Evolutionary conservation across 352 stramenopile genomes (phyloP), one percentile per base, ranked within the genome.

Genomic region (Pythium scleroteichum): DNA sequence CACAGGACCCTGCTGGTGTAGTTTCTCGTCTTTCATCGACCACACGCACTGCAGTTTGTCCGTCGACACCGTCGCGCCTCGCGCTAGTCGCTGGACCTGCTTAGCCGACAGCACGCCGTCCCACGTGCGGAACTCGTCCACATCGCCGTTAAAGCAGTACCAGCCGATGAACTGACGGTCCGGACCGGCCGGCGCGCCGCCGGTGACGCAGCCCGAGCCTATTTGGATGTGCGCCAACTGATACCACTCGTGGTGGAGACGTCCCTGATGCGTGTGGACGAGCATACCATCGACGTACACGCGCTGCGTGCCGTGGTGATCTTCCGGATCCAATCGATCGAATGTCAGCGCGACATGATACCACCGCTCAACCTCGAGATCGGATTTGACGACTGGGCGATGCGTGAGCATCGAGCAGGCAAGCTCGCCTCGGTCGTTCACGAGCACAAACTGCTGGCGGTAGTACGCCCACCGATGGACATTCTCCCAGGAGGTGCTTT

Each of bases 291-390:
- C 35, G 16, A 59, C 13, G 26, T 50, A 59, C 24, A 59, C 52
- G 17, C 23, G 22, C 52, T 59, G 52, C 7, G 27, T 59, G 13
- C 14, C 73, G 74, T 1, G 32, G 27, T 73, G 71, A 85, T 40
- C 10, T 17, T 24, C 19, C 62, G 59, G 2, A 57, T 61, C 23
- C 69, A 80, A 86, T 82, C 7, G 7, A 44, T 44, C 38, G 7
- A 44, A 44, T 50, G 71, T 81, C 1, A 87, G 59, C 9, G 81
- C 75, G 35, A 87, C 64, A 63, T 90, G 78, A 54, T 90, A 88
- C 78, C 78, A 90, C 20, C 82, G 76, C 39, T 53, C 10, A 12
- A 27, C 12, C 19, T 58, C 33, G 12, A 64, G 48, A 2, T 32
- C 44, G 10, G 4, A 22, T 2, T 23, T 24, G 6, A 58, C 57